Evolutionary conservation across 352 stramenopile genomes (phyloP).

Genomic region (Phytopythium boreale): DNA sequence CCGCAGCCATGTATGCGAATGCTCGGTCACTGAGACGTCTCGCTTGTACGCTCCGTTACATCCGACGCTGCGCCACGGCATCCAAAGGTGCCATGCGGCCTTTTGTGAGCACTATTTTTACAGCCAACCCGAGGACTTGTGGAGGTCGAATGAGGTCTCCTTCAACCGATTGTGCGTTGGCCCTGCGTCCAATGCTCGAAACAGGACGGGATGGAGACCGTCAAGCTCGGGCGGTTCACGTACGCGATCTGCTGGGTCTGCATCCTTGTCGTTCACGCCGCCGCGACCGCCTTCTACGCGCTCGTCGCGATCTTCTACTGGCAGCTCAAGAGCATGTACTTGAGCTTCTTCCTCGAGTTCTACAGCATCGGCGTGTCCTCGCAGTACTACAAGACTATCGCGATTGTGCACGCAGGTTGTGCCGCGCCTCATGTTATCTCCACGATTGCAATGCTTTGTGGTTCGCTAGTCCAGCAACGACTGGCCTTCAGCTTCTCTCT

Average conservation of each 20-base stretch:
- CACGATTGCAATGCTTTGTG: slow-evolving; percentile 14
- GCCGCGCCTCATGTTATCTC: slow-evolving; percentile 12
- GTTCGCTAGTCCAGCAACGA: slow-evolving; percentile 2
- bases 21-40: too few species aligned
- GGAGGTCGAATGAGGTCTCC: too few species aligned
- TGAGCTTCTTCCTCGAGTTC: slow-evolving; percentile 13
- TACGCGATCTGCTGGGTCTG: slow-evolving; percentile 2
- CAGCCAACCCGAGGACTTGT: too few species aligned
- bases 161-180: too few species aligned
- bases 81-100: too few species aligned
- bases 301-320: slow-evolving; percentile 13
- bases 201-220: not conserved
- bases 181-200: too few species aligned
- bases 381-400: slow-evolving; percentile 8
- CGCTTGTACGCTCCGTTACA: too few species aligned
- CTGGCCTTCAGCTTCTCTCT: slow-evolving; percentile 1
- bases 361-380: slow-evolving; percentile 15
- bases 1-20: too few species aligned
- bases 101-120: too few species aligned
- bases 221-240: not conserved
- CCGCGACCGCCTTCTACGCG: slow-evolving; percentile 14
- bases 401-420: slow-evolving; percentile 11
- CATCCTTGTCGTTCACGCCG: slow-evolving; percentile 5
- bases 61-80: too few species aligned
- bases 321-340: slow-evolving; percentile 8